A percentile compares a stretch with the other conserved stretches of the same genome.
phyloP scores from a whole-genome alignment of 2,329 filamentous ascomycete genomes.

The Tolypocladium inflatum region DNA sequence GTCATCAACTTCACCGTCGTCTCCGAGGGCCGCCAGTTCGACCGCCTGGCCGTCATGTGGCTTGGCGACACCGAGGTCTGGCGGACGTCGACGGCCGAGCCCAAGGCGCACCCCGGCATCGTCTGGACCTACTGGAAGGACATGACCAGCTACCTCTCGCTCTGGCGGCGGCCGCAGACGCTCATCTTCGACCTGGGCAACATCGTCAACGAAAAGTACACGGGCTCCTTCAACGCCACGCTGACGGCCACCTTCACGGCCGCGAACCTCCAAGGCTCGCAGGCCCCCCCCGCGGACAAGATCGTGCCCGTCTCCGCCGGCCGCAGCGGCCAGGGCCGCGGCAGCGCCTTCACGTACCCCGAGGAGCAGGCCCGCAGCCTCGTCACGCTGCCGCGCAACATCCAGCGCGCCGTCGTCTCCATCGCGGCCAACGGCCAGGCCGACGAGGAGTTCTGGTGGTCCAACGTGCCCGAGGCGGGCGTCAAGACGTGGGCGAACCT shows the following conservation, averaged over 20 bases:
- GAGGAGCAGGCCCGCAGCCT: slow-evolving; percentile 48
- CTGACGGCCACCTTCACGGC: slow-evolving; percentile 65
- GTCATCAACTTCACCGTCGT: slow-evolving; percentile 68
- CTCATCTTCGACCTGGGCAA: slow-evolving; percentile 76
- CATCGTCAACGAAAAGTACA: slow-evolving; percentile 59
- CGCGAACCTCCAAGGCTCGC: background rate
- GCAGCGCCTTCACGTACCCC: slow-evolving; percentile 62
- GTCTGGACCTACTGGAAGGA: slow-evolving; percentile 72
- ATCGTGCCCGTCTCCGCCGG: slow-evolving; percentile 59
- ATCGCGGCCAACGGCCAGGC: slow-evolving; percentile 71
- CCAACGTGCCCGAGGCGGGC: slow-evolving; percentile 59
- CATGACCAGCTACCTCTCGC: slow-evolving; percentile 58
- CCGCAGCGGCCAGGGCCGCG: slow-evolving; percentile 35
- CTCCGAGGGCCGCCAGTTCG: slow-evolving; percentile 64
- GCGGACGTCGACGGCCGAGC: slow-evolving; percentile 74
- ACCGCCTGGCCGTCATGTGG: slow-evolving; percentile 67
- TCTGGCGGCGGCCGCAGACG: slow-evolving; percentile 62
- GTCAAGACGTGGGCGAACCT: slow-evolving; percentile 46
- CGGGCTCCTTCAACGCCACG: slow-evolving; percentile 63
- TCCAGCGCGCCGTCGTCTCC: slow-evolving; percentile 60
- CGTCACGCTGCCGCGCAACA: slow-evolving; percentile 55
- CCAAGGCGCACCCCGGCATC: slow-evolving; percentile 55
- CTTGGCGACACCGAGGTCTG: slow-evolving; percentile 73
- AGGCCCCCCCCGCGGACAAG: slow-evolving; percentile 41
- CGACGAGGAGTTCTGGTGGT: slow-evolving; percentile 79